Evolutionary conservation across 2,329 filamentous ascomycete species (phyloP).

Genomic region (Akanthomyces uredinophilus): DNA sequence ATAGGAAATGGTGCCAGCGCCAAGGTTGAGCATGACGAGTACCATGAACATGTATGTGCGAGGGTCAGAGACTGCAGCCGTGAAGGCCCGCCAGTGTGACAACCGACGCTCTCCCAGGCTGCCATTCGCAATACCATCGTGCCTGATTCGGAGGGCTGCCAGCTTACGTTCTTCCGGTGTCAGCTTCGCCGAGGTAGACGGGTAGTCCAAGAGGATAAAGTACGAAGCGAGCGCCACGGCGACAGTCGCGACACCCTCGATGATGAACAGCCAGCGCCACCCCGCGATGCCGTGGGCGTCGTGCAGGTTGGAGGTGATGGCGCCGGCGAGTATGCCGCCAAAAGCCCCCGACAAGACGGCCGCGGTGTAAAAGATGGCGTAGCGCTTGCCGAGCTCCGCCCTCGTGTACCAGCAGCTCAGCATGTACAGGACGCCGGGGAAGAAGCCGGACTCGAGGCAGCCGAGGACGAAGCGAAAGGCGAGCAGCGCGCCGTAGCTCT

Average conservation of each 20-base stretch:
- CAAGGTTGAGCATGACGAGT: constrained; percentile 43
- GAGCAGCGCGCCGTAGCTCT: constrained; percentile 40
- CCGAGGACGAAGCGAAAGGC: constrained; percentile 45
- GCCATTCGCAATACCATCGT: constrained; percentile 35
- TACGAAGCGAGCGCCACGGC: constrained; percentile 51
- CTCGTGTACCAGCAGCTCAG: constrained; percentile 53
- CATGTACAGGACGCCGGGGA: constrained; percentile 53
- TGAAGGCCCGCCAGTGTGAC: constrained; percentile 25
- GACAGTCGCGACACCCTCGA: constrained; percentile 57
- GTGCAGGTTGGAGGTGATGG: constrained; percentile 51
- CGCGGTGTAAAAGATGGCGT: constrained; percentile 51
- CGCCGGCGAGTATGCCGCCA: constrained; percentile 52
- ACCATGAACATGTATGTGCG: constrained; percentile 43
- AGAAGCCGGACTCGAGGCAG: constrained; percentile 52
- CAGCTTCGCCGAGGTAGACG: constrained; percentile 58
- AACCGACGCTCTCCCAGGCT: constrained; percentile 24
- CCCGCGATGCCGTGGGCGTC: constrained; percentile 56
- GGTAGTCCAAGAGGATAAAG: constrained; percentile 61
- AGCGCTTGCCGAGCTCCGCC: constrained; percentile 48
- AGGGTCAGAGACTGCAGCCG: constrained; percentile 38
- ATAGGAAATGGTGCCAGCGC: constrained; percentile 46
- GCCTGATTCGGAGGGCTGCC: constrained; percentile 55
- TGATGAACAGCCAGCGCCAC: constrained; percentile 56
- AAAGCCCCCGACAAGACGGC: constrained; percentile 54
- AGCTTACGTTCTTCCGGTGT: constrained; percentile 55